A percentile compares a stretch with the other conserved stretches of the same genome.
Evolutionary conservation across 23 red algal species (phyloP).

Genomic region (Chondrus crispus): DNA sequence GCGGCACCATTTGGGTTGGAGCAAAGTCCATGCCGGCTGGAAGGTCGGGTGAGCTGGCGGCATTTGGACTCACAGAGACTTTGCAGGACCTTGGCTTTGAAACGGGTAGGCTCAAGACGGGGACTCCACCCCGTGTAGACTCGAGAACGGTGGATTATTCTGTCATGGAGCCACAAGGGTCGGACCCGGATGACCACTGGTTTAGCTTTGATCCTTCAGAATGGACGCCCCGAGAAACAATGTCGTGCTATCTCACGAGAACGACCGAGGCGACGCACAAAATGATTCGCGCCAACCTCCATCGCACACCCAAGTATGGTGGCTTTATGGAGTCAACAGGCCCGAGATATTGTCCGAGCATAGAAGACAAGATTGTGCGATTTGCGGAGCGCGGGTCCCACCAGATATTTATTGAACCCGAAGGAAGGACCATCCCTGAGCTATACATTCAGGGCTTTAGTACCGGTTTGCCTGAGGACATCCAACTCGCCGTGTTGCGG

Average conservation of each 20-base stretch:
- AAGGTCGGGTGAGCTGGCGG: constrained; percentile 81
- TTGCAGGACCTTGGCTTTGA: constrained; percentile 84
- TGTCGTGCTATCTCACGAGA: constrained; percentile 94
- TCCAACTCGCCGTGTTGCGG: constrained; percentile 91
- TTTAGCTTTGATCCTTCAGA: constrained; percentile 94
- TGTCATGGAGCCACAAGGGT: constrained; percentile 85
- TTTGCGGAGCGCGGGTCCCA: constrained; percentile 86
- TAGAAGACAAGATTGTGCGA: constrained; percentile 99
- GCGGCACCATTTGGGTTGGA: constrained; percentile 97
- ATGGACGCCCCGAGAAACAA: constrained; percentile 77
- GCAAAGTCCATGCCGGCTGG: constrained; percentile 92
- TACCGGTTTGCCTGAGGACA: constrained; percentile 92
- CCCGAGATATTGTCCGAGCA: constrained; percentile 93
- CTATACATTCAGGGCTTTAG: constrained; percentile 97
- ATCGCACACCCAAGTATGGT: constrained; percentile 97
- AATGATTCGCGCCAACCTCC: constrained; percentile 94
- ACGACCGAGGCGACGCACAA: constrained; percentile 85
- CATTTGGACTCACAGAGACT: constrained; percentile 90
- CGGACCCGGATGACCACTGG: constrained; percentile 94
- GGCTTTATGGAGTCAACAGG: constrained; percentile 91
- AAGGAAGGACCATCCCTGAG: constrained; percentile 90
- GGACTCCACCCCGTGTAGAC: constrained; percentile 92
- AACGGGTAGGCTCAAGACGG: constrained; percentile 94
- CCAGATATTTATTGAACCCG: constrained; percentile 99
- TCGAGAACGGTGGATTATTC: constrained; percentile 78